Base-by-base conservation (phyloP, 495 filamentous ascomycete species). In the Pyrenula aspistea region DNA sequence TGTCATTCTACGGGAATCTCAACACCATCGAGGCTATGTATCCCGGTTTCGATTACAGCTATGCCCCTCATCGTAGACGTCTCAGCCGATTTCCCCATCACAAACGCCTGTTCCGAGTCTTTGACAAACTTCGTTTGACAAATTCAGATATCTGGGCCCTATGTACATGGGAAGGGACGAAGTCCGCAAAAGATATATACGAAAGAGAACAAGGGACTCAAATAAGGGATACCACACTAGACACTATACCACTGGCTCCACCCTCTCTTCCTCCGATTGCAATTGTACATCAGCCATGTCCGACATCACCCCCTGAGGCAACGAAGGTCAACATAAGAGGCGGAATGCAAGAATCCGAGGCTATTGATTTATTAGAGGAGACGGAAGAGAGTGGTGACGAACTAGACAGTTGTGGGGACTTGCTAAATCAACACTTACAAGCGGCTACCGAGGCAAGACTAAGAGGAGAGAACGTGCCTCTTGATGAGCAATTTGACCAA, bases 141-240 rank as follows among this genome's bases (percentile, higher is more conserved):
- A 71, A 80, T 42, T 70, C 74, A 53, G 91, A 96, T 63, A 94
- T 96, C 59, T 73, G 79, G 1, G 78, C 74, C 12, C 72, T 96
- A 57, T 95, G 91, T 59, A 86, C 86, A 63, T 96, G 91, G 91
- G 89, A 95, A 66, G 91, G 91, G n/a, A 95, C 91, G 54, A 85
- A 86, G 61, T 94, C 86, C 75, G 91, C 91, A 24, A 85, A 89
- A 57, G 83, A 92, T 65, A 81, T 85, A 12, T 95, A 86, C 66
- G 91, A 96, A 71, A 73, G 74, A 49, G 89, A 95, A 64, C 83
- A 88, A 62, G 82, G 83, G 2, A 74, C 85, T 51, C 74, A 63
- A 21, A 89, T 96, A 60, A 69, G 70, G 57, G 91, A 96, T 67
- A 95, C 91, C 2, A 89, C 90, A 1, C 83, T 82, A 56, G 80